Percentiles rank a stretch among this genome's conserved stretches.
phyloP scores from a whole-genome alignment of 2,329 filamentous ascomycete species.

The Ophiostoma novo-ulmi region DNA sequence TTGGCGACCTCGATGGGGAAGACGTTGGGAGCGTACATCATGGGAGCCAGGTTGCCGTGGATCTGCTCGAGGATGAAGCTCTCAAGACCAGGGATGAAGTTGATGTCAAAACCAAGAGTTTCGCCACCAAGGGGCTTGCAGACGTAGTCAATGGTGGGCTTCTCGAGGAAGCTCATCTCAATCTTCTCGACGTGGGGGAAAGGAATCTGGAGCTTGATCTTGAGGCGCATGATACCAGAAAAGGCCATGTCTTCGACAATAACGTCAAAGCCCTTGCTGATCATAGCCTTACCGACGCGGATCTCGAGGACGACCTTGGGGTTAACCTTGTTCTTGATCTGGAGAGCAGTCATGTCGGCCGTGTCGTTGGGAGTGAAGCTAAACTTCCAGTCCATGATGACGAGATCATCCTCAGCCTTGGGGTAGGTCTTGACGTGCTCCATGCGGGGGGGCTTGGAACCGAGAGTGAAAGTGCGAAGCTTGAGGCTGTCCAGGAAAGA shows the following conservation, averaged over 20 bases:
- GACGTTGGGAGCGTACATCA: slow-evolving; percentile 98
- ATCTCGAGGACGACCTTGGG: slow-evolving; percentile 95
- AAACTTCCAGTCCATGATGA: slow-evolving; percentile 99
- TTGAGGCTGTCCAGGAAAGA: slow-evolving; percentile 89
- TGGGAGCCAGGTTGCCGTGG: slow-evolving; percentile 84
- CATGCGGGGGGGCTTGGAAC: slow-evolving; percentile 89
- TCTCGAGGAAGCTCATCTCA: slow-evolving; percentile 90
- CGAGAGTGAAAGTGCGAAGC: slow-evolving; percentile 88
- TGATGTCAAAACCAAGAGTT: slow-evolving; percentile 95
- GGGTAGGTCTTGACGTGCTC: slow-evolving; percentile 99
- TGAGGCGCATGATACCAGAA: slow-evolving; percentile 90
- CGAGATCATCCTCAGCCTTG: slow-evolving; percentile 87
- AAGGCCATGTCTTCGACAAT: slow-evolving; percentile 98
- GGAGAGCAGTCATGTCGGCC: slow-evolving; percentile 81
- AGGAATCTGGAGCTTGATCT: slow-evolving; percentile 92
- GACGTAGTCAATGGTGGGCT: slow-evolving; percentile 88
- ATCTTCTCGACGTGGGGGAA: slow-evolving; percentile 94
- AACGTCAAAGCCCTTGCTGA: slow-evolving; percentile 93
- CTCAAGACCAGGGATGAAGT: slow-evolving; percentile 94
- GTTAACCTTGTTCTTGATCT: slow-evolving; percentile 93
- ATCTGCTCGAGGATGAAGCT: slow-evolving; percentile 94
- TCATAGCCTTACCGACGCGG: slow-evolving; percentile 88
- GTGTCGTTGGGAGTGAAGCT: slow-evolving; percentile 97
- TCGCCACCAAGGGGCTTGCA: slow-evolving; percentile 97
- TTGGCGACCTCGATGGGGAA: slow-evolving; percentile 98